These are phyloP conservation scores for Sporothrix mexicana DNA, from an alignment of 2,329 filamentous ascomycete genomes.

Conservation along the genomic window DNA sequence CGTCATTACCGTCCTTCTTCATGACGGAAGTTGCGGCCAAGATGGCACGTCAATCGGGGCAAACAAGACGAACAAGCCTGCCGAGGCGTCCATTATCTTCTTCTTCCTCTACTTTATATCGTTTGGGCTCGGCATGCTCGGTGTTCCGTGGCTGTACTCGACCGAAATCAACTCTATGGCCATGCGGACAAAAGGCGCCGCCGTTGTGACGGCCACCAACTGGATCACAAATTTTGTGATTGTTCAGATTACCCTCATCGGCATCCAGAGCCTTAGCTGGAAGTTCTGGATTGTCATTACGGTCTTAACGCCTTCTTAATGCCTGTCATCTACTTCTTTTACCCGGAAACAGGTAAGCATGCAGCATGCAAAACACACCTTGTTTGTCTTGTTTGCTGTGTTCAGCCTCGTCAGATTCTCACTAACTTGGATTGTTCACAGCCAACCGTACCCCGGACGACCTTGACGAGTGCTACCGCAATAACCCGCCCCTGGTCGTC, in stretches of 20 bases:
- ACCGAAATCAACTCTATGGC: conserved; percentile 36
- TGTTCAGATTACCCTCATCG: conserved; percentile 49
- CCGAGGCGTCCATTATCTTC: neutral
- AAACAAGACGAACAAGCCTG: neutral
- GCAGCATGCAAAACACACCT: neutral
- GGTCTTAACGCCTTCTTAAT: conserved; percentile 55
- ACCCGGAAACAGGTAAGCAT: neutral
- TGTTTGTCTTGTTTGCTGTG: neutral
- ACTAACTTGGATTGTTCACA: neutral
- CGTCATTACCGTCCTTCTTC: neutral
- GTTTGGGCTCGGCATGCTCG: conserved; percentile 3
- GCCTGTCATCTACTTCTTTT: conserved; percentile 55
- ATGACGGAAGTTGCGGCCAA: neutral
- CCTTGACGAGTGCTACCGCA: conserved; percentile 3
- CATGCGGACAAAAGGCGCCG: conserved; percentile 49
- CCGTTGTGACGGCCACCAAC: conserved; percentile 46
- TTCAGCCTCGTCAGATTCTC: neutral
- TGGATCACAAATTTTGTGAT: conserved; percentile 49
- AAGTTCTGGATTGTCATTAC: conserved; percentile 60
- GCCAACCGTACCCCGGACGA: neutral
- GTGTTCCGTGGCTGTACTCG: conserved; percentile 40
- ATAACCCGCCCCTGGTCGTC: neutral
- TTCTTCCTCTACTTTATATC: neutral
- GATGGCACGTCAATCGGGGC: too few species aligned
- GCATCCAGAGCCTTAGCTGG: conserved; percentile 54